Evolutionary conservation across 371 early-diverging fungal genomes (phyloP), one percentile per base, ranked within the genome.

Genomic region (Rhizopus stolonifer): DNA sequence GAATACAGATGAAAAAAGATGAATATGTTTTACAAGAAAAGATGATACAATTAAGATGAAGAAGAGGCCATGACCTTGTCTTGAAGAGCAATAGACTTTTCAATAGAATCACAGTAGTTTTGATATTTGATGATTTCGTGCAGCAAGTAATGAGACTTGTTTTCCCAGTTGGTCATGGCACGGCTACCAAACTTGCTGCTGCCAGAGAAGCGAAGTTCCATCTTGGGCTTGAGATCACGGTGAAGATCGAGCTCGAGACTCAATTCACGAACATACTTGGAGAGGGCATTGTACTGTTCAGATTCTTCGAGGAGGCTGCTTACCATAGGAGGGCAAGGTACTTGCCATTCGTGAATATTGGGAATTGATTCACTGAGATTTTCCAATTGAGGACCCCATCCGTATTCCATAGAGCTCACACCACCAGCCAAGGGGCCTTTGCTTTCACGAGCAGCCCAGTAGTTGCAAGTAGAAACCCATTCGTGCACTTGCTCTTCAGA

Each of bases 391-490:
- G 74, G 72, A 26, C 86, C 84, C 96, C 96, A 96, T 2, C 96
- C 96, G 57, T 91, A 94, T 64, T 95, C 94, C 73, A 89, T 83
- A 52, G 88, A 93, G 53, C 88, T 82, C 4, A 91, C 85, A 24
- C 90, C 90, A 26, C 93, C 93, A 10, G 82, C 64, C 58, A 95
- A 64, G 4, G 96, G 96, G 49, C 89, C 92, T 60, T 89, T 91
- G 54, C 88, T 88, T 50, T 85, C 85, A 34, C 93, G 70, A 23
- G 95, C 94, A 4, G 95, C 93, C 95, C 95, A 95, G 57, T 87
- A 92, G 69, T 95, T 95, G 56, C 95, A 89, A 10, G 86, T 84
- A 0, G 80, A 65, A 0, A 90, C 89, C 97, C 97, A 96, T 49
- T 83, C 87, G 29, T 77, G 77, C 14, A 88, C 81, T 36, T 82